Evolutionary conservation across 805 yeast species (phyloP), one percentile per base, ranked within the genome.

Genomic region (Ogataea minuta): DNA sequence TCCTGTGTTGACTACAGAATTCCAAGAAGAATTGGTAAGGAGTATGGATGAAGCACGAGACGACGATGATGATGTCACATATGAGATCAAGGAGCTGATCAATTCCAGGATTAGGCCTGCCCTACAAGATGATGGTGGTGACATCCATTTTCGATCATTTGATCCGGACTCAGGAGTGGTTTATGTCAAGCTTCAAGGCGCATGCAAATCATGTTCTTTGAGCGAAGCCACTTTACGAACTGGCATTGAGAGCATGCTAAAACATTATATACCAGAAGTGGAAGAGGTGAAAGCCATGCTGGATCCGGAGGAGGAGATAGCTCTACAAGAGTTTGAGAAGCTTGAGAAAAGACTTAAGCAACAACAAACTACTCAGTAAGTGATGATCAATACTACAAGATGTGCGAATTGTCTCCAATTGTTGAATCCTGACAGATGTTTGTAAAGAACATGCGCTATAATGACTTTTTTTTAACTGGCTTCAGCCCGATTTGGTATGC

Each of bases 291-390:
- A 65, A 47, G 53, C 64, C 1, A 53, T 63, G 2, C 38, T 64
- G 36, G 69, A 64, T 33, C 67, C 67, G 10, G 69, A 64, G 48
- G 69, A 64, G 40, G 68, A 64, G 60, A 73, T 88, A 27, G 91
- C 95, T 1, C 60, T 86, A 34, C 75, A 77, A 46, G 95, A 89
- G 63, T 88, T 87, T 62, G 91, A 86, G 55, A 85, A 86, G 62
- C 72, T 89, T 37, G 97, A 89, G 60, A 71, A 74, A 50, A 72
- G 68, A 46, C 64, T 80, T 43, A 64, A 70, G 44, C 46, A 49
- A 13, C 60, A 25, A 16, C 36, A 16, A 7, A 25, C 21, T 6
- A 9, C 10, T 14, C 15, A 13, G 23, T 12, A 15, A 9, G 21
- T n/a, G 14, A n/a, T 10, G 17, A 14, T 15, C 23, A 14, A 17